phyloP scores from a whole-genome alignment of 345 rosid genomes.

The Raphanus raphanistrum region DNA sequence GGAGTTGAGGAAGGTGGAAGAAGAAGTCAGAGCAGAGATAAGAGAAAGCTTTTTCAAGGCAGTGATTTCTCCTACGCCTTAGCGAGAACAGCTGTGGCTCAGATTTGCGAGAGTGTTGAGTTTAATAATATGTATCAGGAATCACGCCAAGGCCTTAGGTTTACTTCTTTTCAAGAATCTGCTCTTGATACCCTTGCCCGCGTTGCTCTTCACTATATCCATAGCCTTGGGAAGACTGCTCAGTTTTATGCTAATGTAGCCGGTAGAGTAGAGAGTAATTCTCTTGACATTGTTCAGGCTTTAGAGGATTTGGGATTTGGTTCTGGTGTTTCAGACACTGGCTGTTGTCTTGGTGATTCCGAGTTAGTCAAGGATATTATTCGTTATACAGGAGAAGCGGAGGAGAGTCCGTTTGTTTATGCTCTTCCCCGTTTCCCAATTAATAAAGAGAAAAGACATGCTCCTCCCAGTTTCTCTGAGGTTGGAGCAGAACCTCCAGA shows the following conservation, averaged over 20 bases:
- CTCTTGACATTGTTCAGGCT: conserved; percentile 67
- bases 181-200: conserved; percentile 73
- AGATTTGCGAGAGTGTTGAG: conserved; percentile 73
- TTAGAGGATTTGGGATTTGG: conserved; percentile 63
- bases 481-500: not conserved
- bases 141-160: conserved; percentile 62
- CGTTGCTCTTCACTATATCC: conserved; percentile 54
- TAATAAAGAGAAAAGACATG: not conserved
- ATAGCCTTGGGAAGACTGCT: conserved; percentile 58
- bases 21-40: conserved; percentile 44
- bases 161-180: conserved; percentile 71
- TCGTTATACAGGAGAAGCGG: not conserved
- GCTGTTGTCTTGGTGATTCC: not conserved
- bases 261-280: conserved; percentile 64
- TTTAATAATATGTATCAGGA: conserved; percentile 60
- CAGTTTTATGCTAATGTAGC: conserved; percentile 59
- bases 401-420: not conserved
- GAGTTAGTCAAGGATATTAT: not conserved
- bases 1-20: not conserved
- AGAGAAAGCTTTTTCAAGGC: conserved; percentile 44
- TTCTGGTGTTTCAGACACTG: not conserved
- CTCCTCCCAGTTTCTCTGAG: not conserved
- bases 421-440: not conserved
- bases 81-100: conserved; percentile 67
- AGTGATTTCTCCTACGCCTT: conserved; percentile 55